Conservation (phyloP, 257 asterid species). For the Nemophila menziesii region DNA sequence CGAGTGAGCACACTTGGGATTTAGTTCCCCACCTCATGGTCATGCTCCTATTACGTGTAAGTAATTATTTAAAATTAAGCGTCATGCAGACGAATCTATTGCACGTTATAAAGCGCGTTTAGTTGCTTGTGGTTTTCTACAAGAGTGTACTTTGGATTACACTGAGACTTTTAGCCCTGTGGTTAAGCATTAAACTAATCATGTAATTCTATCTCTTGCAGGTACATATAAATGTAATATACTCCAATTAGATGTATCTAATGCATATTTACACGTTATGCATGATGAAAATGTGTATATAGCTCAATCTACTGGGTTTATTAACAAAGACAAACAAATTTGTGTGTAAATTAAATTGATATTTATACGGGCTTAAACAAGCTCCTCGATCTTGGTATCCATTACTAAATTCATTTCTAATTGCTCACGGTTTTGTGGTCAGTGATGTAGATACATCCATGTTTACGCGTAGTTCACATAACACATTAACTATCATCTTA, state of each 20-base stretch:
- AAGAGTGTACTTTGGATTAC: neutral
- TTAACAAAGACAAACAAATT: neutral
- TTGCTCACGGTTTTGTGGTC: neutral
- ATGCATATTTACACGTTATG: constrained; percentile 1
- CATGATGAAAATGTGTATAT: neutral
- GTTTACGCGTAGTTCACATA: neutral
- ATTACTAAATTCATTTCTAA: neutral
- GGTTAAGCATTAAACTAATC: neutral
- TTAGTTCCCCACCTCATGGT: too few relatives aligned
- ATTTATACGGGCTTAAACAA: neutral
- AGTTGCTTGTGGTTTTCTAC: neutral
- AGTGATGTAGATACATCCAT: neutral
- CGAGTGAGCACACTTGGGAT: too few relatives aligned
- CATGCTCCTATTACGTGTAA: too few relatives aligned
- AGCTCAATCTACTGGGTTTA: constrained; percentile 1
- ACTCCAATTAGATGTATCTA: neutral
- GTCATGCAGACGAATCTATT: too few relatives aligned
- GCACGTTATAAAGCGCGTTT: too few relatives aligned
- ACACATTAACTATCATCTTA: too few relatives aligned
- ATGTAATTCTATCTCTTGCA: neutral
- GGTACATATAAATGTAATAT: neutral
- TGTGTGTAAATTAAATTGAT: neutral
- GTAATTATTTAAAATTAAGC: too few relatives aligned
- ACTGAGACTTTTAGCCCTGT: constrained; percentile 1
- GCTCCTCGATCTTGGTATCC: neutral